Base-by-base conservation (phyloP, 768 basidiomycete genomes). In the Candolleomyces eurysporus region DNA sequence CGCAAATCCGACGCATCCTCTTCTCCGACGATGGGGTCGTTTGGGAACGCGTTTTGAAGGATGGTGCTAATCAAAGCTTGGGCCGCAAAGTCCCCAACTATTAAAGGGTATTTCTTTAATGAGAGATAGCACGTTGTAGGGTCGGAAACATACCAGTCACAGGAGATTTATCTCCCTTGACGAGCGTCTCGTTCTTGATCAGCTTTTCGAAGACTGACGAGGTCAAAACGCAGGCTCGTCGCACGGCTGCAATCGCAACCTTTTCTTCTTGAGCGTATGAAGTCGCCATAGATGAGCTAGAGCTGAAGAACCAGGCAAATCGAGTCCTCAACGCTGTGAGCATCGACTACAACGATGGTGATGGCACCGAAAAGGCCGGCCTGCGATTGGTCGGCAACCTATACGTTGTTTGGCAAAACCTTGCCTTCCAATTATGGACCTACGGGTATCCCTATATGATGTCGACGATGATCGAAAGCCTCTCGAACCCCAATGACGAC, bases 31-130 rank as follows among this genome's bases (percentile, higher is more conserved):
- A 98, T 92, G 9, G 84, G 84, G 74, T 98, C 95, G 0, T 80
- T 66, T 0, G 96, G 96, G 75, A 97, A 98, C 0, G 88, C 86
- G 13, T 78, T 77, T 16, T 74, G 71, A 40, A 99, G 83, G 69
- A 98, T 89, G 8, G 88, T 81, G 62, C 90, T 90, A 67, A 99
- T 88, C 46, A 98, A 85, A 0, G 96, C 93, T 70, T 99, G 97
- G 0, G 96, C 92, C 4, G 96, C 84, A 73, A 89, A 95, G 75
- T 98, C 97, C 42, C 91, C 97, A 21, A 97, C 95, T 61, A n/a
- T 11, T 4, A 2, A 40, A 40, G 10, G 4, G 4, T 26, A 26
- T 40, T 96, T 66, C n/a, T 11, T 57, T 14, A 42, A 32, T 16
- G 9, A 57, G 56, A 26, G 8, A 61, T 11, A 31, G 54, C 3